Evolutionary conservation across 1,284 basidiomycete species (phyloP).

Genomic region (Peniophora sp.): DNA sequence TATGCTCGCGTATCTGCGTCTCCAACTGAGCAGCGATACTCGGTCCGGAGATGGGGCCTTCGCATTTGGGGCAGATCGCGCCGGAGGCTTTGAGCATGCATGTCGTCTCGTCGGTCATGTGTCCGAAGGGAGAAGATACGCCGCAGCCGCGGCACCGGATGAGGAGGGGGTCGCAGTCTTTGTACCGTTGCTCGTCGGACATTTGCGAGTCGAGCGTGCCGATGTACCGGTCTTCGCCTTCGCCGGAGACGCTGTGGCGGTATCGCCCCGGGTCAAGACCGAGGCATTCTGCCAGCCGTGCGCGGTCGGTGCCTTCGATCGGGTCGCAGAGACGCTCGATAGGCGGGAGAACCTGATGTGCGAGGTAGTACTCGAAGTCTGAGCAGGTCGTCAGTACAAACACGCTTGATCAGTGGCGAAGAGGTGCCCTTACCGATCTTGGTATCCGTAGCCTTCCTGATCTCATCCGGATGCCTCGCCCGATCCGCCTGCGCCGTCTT

Average conservation of each 20-base stretch:
- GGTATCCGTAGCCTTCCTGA: conserved; percentile 62
- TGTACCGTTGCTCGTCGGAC: conserved; percentile 84
- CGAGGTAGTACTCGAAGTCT: conserved; percentile 93
- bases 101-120: conserved; percentile 61
- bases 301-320: conserved; percentile 92
- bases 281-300: conserved; percentile 89
- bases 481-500: conserved; percentile 84
- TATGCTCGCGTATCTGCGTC: conserved; percentile 69
- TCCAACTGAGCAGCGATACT: conserved; percentile 84
- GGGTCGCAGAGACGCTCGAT: conserved; percentile 93
- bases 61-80: conserved; percentile 57
- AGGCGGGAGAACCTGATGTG: conserved; percentile 89
- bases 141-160: conserved; percentile 74
- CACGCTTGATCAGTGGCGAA: not conserved
- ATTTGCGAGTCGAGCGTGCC: conserved; percentile 85
- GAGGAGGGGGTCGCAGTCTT: conserved; percentile 60
- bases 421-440: conserved; percentile 62
- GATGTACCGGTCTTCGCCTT: conserved; percentile 64
- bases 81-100: conserved; percentile 46
- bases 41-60: conserved; percentile 36
- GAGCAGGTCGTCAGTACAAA: not conserved
- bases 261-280: conserved; percentile 89
- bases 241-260: conserved; percentile 32
- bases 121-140: conserved; percentile 53
- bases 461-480: conserved; percentile 91